Evolutionary conservation across 2,329 filamentous ascomycete genomes (phyloP).

Genomic region (Alternaria incomplexa): DNA sequence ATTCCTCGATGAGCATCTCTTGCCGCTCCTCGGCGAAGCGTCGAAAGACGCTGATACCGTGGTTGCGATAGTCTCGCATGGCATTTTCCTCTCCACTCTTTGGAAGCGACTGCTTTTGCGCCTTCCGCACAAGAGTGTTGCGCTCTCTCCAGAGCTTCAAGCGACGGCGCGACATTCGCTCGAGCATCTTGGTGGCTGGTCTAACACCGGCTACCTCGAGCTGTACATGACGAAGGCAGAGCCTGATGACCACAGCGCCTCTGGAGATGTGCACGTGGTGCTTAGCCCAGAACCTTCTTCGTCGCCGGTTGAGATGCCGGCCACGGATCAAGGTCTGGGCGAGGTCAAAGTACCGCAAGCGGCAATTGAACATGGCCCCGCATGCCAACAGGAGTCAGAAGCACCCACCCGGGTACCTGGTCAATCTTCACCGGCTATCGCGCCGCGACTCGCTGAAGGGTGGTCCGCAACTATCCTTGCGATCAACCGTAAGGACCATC

Average conservation of each 20-base stretch:
- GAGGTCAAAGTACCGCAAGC: neutral
- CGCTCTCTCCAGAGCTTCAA: slow-evolving; percentile 52
- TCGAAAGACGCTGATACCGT: slow-evolving; percentile 41
- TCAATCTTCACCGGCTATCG: neutral
- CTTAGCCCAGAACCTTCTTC: neutral
- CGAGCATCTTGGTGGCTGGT: slow-evolving; percentile 65
- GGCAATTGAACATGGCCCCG: neutral
- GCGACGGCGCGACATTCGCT: slow-evolving; percentile 51
- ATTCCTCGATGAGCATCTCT: slow-evolving; percentile 71
- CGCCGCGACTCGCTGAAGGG: slow-evolving; percentile 30
- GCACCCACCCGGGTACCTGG: neutral
- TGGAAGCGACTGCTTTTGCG: slow-evolving; percentile 67
- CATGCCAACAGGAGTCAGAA: neutral
- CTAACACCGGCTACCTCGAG: slow-evolving; percentile 69
- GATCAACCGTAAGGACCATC: slow-evolving; percentile 75
- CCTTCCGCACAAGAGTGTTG: slow-evolving; percentile 57
- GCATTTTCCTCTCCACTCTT: slow-evolving; percentile 76
- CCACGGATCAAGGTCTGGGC: neutral
- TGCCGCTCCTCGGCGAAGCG: slow-evolving; percentile 59
- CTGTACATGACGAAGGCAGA: slow-evolving; percentile 41
- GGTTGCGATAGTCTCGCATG: slow-evolving; percentile 79
- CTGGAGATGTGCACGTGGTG: neutral
- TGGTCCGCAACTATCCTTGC: slow-evolving; percentile 61
- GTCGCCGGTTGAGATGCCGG: neutral
- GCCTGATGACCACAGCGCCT: neutral